phyloP scores from a whole-genome alignment of 2,329 filamentous ascomycete genomes.

The Sporothrix variecibatus region DNA sequence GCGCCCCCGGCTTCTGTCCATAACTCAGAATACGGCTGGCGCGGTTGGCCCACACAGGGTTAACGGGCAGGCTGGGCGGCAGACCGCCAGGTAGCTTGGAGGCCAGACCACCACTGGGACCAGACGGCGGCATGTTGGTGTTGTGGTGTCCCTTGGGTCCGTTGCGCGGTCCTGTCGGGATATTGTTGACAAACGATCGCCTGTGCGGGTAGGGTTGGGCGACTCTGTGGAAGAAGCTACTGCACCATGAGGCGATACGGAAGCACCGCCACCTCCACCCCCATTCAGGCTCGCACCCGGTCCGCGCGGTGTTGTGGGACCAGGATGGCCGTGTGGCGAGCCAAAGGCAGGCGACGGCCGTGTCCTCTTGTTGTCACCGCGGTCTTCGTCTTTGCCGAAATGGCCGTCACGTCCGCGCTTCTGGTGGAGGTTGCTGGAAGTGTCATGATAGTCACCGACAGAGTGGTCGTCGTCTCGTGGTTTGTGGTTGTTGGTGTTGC shows the following conservation, averaged over 20 bases:
- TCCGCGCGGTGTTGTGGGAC: neutral
- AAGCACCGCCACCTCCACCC: neutral
- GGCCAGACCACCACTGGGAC: neutral
- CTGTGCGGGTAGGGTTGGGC: neutral
- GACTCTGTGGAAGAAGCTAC: neutral
- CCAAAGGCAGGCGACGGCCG: conserved; percentile 22
- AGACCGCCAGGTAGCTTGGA: conserved; percentile 7
- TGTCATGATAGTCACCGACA: neutral
- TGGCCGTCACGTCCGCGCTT: conserved; percentile 24
- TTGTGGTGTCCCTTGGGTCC: neutral
- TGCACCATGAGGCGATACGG: neutral
- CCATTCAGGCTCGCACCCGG: neutral
- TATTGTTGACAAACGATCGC: neutral
- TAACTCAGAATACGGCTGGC: conserved; percentile 23
- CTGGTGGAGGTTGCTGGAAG: neutral
- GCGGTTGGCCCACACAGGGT: conserved; percentile 19
- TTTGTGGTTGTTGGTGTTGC: neutral
- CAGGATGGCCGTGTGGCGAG: neutral
- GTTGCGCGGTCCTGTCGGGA: conserved; percentile 6
- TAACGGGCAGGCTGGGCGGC: conserved; percentile 17
- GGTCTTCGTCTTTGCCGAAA: conserved; percentile 1
- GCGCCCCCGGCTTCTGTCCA: neutral
- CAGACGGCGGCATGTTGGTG: neutral
- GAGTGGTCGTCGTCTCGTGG: neutral
- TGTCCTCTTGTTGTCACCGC: conserved; percentile 26